These are phyloP conservation scores for Penicillium sp. DNA, from an alignment of 2,329 filamentous ascomycete species.

Conservation along the genomic window DNA sequence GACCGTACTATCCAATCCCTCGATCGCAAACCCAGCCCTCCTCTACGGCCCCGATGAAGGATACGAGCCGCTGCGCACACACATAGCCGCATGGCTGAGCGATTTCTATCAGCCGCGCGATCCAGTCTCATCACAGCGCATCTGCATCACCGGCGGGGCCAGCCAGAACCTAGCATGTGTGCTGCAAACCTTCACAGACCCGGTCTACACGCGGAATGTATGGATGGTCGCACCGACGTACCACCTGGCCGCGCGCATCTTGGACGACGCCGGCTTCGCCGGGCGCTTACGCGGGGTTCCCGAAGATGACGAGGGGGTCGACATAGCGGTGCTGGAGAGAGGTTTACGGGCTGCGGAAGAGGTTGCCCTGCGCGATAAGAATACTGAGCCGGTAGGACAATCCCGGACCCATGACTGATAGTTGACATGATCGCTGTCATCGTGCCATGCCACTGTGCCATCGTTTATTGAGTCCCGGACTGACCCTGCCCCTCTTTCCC, in stretches of 20 bases:
- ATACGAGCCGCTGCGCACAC: slow-evolving; percentile 65
- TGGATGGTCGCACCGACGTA: slow-evolving; percentile 85
- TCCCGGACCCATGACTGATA: not conserved
- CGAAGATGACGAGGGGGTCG: slow-evolving; percentile 75
- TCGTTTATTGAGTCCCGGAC: slow-evolving; percentile 1
- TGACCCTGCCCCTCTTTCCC: slow-evolving; percentile 8
- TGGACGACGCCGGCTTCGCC: slow-evolving; percentile 75
- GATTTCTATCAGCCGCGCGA: slow-evolving; percentile 56
- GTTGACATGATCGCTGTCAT: not conserved
- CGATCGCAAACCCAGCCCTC: slow-evolving; percentile 63
- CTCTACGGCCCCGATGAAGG: slow-evolving; percentile 79
- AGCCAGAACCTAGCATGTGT: slow-evolving; percentile 78
- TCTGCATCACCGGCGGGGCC: slow-evolving; percentile 82
- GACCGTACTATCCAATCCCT: slow-evolving; percentile 60
- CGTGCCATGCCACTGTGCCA: slow-evolving; percentile 3
- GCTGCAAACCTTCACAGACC: slow-evolving; percentile 78
- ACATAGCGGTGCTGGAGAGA: slow-evolving; percentile 61
- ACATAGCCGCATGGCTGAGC: slow-evolving; percentile 69
- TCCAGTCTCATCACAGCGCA: slow-evolving; percentile 56
- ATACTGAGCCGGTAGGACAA: slow-evolving; percentile 45
- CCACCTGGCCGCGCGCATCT: slow-evolving; percentile 80
- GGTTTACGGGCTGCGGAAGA: slow-evolving; percentile 54
- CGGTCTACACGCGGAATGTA: slow-evolving; percentile 68
- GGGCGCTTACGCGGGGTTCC: slow-evolving; percentile 67
- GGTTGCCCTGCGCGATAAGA: slow-evolving; percentile 39